Evolutionary conservation across 106 monocot species (phyloP).

Genomic region (Amphibolis antarctica): DNA sequence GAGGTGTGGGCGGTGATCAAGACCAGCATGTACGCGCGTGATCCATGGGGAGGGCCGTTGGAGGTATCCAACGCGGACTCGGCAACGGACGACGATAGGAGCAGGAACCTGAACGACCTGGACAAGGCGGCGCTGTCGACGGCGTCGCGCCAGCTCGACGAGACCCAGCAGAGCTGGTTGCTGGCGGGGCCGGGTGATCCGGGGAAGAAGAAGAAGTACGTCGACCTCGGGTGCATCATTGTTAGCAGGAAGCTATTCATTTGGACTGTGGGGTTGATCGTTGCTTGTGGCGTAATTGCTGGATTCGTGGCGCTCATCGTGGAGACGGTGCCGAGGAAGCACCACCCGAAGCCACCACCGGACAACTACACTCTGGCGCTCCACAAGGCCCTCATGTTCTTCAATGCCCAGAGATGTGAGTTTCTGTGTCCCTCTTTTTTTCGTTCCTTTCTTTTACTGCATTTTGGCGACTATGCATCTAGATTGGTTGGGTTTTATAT

Average conservation of each 20-base stretch:
- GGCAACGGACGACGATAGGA: conserved; percentile 74
- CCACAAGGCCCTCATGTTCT: no score
- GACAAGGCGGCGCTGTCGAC: no score
- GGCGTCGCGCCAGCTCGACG: conserved; percentile 46
- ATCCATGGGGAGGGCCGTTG: conserved; percentile 64
- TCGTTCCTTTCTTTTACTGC: not conserved
- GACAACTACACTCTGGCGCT: conserved; percentile 75
- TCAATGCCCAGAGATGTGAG: conserved; percentile 83
- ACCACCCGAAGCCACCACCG: conserved; percentile 47
- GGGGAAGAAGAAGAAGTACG: conserved; percentile 76
- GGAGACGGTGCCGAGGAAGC: conserved; percentile 9
- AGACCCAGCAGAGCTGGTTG: conserved; percentile 94
- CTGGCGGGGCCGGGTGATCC: conserved; percentile 70
- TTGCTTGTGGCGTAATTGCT: conserved; percentile 39
- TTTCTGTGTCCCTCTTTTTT: conserved; percentile 6
- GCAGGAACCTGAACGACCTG: conserved; percentile 75
- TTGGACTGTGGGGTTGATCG: conserved; percentile 37
- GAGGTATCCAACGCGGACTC: conserved; percentile 74
- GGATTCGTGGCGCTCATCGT: conserved; percentile 49
- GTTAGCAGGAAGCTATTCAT: conserved; percentile 58
- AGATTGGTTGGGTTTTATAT: no score
- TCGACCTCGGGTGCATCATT: conserved; percentile 80
- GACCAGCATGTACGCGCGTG: conserved; percentile 9
- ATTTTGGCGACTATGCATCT: not conserved
- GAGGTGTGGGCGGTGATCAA: not conserved